Evolutionary conservation across 805 yeast species (phyloP).

Genomic region (Saccharomycopsis malanga): DNA sequence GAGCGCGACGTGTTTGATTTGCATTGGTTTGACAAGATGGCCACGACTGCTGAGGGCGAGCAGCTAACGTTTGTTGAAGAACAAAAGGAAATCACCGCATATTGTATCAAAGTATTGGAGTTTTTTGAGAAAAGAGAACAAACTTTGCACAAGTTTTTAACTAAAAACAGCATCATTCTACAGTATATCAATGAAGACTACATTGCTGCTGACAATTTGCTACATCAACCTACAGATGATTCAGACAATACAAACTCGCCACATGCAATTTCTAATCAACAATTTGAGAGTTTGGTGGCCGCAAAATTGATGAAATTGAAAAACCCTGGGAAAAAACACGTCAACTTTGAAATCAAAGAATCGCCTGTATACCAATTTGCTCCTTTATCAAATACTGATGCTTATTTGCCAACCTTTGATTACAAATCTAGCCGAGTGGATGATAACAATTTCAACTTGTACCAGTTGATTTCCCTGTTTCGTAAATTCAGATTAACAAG

Average conservation of each 20-base stretch:
- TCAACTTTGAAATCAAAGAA: neutral
- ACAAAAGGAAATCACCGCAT: neutral
- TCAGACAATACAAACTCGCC: too few relatives aligned
- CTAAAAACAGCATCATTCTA: slow-evolving; percentile 6
- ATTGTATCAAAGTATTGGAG: slow-evolving; percentile 5
- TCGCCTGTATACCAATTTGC: too few relatives aligned
- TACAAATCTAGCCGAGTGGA: neutral
- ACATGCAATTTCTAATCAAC: too few relatives aligned
- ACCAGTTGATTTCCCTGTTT: slow-evolving; percentile 3
- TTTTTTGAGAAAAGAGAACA: slow-evolving; percentile 12
- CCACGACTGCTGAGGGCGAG: too few relatives aligned
- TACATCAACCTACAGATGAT: neutral
- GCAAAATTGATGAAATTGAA: too few relatives aligned
- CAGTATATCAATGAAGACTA: slow-evolving; percentile 3
- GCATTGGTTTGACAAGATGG: neutral
- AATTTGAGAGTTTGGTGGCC: too few relatives aligned
- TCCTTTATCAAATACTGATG: too few relatives aligned
- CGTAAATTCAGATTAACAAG: slow-evolving; percentile 4
- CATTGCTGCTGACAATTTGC: neutral
- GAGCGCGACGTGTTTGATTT: slow-evolving; percentile 4
- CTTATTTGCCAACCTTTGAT: slow-evolving; percentile 1
- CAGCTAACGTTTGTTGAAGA: too few relatives aligned
- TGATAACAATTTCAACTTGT: slow-evolving; percentile 13
- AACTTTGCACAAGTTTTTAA: neutral
- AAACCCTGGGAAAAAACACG: neutral